phyloP scores from a whole-genome alignment of 2,329 filamentous ascomycete genomes.

The Clonostachys solani region DNA sequence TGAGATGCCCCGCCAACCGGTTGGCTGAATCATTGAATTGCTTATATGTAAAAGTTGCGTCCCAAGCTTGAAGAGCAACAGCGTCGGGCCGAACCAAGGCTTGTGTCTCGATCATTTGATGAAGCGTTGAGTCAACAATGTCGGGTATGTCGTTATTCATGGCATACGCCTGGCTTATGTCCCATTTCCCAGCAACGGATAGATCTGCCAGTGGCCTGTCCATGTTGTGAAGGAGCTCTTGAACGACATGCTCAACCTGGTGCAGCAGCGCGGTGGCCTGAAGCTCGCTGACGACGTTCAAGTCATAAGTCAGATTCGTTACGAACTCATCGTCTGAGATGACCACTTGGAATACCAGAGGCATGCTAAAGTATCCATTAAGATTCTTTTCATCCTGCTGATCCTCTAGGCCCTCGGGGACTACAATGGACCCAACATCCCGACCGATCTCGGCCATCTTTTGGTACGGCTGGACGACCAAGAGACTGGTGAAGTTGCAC shows the following conservation, averaged over 20 bases:
- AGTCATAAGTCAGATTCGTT: constrained; percentile 2
- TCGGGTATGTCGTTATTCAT: constrained; percentile 1
- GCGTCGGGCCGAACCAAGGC: constrained; percentile 19
- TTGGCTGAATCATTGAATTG: constrained; percentile 16
- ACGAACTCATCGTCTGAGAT: constrained; percentile 1
- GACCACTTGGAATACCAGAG: constrained; percentile 3
- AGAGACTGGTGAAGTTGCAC: constrained; percentile 5
- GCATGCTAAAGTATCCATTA: constrained; percentile 4
- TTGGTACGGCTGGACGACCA: constrained; percentile 7
- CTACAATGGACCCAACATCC: not conserved
- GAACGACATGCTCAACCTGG: constrained; percentile 7
- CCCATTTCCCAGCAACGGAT: not conserved
- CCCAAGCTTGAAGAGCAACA: constrained; percentile 32
- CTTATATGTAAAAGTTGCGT: constrained; percentile 30
- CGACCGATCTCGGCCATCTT: constrained; percentile 1
- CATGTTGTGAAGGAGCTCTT: constrained; percentile 5
- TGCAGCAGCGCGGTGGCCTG: constrained; percentile 6
- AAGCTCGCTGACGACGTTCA: constrained; percentile 2
- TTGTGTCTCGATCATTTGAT: constrained; percentile 29
- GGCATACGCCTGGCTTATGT: not conserved
- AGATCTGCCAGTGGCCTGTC: not conserved
- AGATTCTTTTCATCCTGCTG: constrained; percentile 19
- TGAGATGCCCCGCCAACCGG: constrained; percentile 5
- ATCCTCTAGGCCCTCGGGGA: not conserved
- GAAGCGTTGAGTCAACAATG: constrained; percentile 21